Conservation (phyloP, 2,329 filamentous ascomycete genomes). For the Aspergillus pseudotamarii region DNA sequence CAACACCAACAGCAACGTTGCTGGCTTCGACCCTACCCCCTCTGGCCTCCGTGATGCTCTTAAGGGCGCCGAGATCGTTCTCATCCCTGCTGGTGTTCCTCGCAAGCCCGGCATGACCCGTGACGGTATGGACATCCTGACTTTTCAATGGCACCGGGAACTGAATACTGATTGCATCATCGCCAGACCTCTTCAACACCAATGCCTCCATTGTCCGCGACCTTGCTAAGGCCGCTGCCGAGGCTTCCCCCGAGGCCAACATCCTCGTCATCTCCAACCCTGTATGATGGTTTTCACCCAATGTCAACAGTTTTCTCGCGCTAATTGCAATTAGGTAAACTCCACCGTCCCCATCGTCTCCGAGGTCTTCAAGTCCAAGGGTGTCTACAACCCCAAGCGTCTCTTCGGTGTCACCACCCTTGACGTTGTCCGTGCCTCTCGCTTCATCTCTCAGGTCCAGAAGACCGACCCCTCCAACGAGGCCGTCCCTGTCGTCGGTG, state of each 20-base stretch:
- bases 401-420: conserved; percentile 99
- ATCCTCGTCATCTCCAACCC: conserved; percentile 98
- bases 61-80: conserved; percentile 86
- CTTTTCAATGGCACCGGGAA: neutral
- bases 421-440: conserved; percentile 94
- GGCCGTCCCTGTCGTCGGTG: conserved; percentile 94
- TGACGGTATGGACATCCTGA: conserved; percentile 64
- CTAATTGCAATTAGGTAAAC: conserved; percentile 67
- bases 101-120: conserved; percentile 99
- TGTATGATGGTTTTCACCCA: conserved; percentile 48
- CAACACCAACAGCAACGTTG: conserved; percentile 97
- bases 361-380: conserved; percentile 92
- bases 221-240: conserved; percentile 90
- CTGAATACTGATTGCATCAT: conserved; percentile 10
- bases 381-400: conserved; percentile 98
- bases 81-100: conserved; percentile 97
- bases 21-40: conserved; percentile 79
- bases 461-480: conserved; percentile 85
- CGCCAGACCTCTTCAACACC: conserved; percentile 95
- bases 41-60: conserved; percentile 77
- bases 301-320: neutral
- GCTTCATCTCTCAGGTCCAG: conserved; percentile 97
- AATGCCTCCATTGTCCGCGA: conserved; percentile 99
- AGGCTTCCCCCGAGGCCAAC: conserved; percentile 88
- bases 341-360: conserved; percentile 96